phyloP scores from a whole-genome alignment of 768 basidiomycete genomes.

The Chiua virens region DNA sequence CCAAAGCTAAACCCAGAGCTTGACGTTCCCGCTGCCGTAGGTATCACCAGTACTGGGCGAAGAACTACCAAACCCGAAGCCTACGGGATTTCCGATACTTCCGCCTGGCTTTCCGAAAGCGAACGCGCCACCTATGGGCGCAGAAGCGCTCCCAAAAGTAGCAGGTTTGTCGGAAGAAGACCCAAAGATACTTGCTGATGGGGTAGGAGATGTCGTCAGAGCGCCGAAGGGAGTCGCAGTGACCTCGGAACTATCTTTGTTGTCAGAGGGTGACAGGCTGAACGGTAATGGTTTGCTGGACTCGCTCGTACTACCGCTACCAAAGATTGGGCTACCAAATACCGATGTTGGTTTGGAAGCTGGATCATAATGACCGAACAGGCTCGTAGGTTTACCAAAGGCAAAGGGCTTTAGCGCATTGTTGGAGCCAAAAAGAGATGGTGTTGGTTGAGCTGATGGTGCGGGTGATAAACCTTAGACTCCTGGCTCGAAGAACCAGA shows the following conservation, averaged over 20 bases:
- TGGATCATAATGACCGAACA: conserved; percentile 21
- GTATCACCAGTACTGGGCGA: conserved; percentile 20
- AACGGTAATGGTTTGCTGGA: conserved; percentile 13
- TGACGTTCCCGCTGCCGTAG: conserved; percentile 9
- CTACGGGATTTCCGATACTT: conserved; percentile 63
- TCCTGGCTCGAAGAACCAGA: conserved; percentile 11
- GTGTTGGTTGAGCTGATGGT: conserved; percentile 10
- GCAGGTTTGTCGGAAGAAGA: conserved; percentile 24
- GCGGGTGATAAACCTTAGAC: conserved; percentile 3
- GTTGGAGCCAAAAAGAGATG: conserved; percentile 16
- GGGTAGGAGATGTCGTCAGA: conserved; percentile 7
- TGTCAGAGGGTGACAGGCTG: conserved; percentile 7
- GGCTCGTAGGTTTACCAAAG: conserved; percentile 12
- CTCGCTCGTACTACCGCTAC: conserved; percentile 14
- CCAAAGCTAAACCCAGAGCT: conserved; percentile 27
- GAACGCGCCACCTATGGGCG: conserved; percentile 24
- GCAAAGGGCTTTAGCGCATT: conserved; percentile 25
- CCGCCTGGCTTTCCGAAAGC: conserved; percentile 37
- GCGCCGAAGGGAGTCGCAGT: conserved; percentile 20
- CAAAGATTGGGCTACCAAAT: conserved; percentile 29
- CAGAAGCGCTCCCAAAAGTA: conserved; percentile 32
- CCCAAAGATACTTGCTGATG: conserved; percentile 20
- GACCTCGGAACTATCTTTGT: conserved; percentile 14
- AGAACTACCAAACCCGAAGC: conserved; percentile 47
- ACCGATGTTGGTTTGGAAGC: conserved; percentile 21